Evolutionary conservation across 768 basidiomycete genomes (phyloP), one percentile per base, ranked within the genome.

Genomic region (Imleria badia): DNA sequence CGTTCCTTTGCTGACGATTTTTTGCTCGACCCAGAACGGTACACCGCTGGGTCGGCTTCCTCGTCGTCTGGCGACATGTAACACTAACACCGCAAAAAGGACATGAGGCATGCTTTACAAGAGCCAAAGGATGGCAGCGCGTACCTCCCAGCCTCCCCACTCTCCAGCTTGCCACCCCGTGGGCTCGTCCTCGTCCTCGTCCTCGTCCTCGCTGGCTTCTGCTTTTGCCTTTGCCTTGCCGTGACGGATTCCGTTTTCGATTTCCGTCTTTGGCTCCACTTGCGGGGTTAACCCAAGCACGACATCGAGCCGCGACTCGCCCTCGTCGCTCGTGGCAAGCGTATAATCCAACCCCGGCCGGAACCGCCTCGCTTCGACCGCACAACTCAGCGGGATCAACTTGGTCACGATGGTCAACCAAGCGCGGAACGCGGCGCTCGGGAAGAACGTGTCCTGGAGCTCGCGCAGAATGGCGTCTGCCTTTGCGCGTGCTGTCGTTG

Each of bases 31-130:
- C 78, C 77, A 20, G 84, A 80, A 29, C 93, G 87, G 69, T 96
- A 98, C 15, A 97, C 88, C 2, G 95, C 93, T 14, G 94, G 94
- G 69, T 98, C 95, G 59, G 96, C 94, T 65, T 93, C 92, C 61
- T 91, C 94, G 58, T 95, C 87, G 59, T 96, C 93, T 39, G 92
- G 91, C 2, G 94, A 90, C 83, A 97, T 89, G 71, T 98, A 98
- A 66, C 94, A 94, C 87, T 93, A 58, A 48, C 20, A 14, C 52
- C 0, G 13, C 9, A 42, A 48, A 42, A 48, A 34, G 29, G 38
- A 33, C 30, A 55, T 54, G 19, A 35, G 43, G 9, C 22, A 10
- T 11, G 12, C 14, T 23, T 35, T 23, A 12, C 41, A 14, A 33
- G 36, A 23, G 3, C 4, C 10, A 29, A 35, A 13, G 8, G 40